A percentile compares a stretch with the other conserved stretches of the same genome.
Evolutionary conservation across 2,329 filamentous ascomycete species (phyloP).

Genomic region (Penicillium expansum): DNA sequence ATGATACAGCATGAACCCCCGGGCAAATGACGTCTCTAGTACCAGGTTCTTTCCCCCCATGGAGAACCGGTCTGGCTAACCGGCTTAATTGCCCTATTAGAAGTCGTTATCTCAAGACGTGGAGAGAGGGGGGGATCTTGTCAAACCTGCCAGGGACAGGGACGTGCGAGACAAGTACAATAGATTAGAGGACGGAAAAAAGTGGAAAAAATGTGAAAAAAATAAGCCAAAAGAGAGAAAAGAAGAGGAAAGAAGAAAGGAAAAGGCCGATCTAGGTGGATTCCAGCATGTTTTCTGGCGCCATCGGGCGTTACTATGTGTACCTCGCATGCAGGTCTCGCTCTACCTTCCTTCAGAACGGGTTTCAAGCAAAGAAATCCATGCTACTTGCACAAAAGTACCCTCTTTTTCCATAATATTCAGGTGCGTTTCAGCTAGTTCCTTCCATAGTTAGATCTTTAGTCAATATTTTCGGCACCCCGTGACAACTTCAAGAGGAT

Average conservation of each 20-base stretch:
- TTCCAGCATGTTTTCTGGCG: constrained; percentile 14
- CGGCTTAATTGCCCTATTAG: constrained; percentile 9
- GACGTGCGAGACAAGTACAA: constrained; percentile 17
- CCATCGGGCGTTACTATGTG: constrained; percentile 11
- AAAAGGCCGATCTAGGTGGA: constrained; percentile 10
- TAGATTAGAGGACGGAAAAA: constrained; percentile 7
- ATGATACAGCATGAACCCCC: neutral
- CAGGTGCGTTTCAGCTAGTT: neutral
- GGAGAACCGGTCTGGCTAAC: constrained; percentile 10
- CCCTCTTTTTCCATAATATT: neutral
- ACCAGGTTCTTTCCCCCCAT: neutral
- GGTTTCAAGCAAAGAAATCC: neutral
- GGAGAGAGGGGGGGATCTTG: constrained; percentile 4
- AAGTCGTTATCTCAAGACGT: neutral
- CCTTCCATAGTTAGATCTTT: neutral
- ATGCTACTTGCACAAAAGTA: neutral
- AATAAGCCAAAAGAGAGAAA: neutral
- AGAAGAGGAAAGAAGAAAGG: constrained; percentile 5
- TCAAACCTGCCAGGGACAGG: constrained; percentile 20
- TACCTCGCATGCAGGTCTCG: constrained; percentile 15
- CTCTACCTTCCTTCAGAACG: constrained; percentile 17
- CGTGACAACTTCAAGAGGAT: neutral
- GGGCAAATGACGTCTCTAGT: constrained; percentile 18
- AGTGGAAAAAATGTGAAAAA: neutral
- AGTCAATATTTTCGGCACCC: constrained; percentile 10